Percentiles rank a stretch among this genome's conserved stretches.
Evolutionary conservation across 208 protist genomes (phyloP).

Genomic region (Endotrypanum monterogeii): DNA sequence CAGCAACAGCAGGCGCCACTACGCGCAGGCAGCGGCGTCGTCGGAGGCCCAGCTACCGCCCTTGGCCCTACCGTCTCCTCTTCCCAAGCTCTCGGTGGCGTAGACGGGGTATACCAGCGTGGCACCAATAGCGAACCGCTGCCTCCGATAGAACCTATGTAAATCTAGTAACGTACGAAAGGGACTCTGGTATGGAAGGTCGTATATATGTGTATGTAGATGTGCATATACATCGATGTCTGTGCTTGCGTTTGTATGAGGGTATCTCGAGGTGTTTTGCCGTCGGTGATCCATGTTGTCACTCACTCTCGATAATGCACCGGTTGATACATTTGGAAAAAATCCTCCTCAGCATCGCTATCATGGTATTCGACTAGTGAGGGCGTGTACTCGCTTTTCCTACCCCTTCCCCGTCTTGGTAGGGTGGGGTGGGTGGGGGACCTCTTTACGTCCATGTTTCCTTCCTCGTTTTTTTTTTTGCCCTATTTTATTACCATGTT

Average conservation of each 20-base stretch:
- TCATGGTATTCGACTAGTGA: not conserved
- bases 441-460: not conserved
- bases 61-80: not conserved
- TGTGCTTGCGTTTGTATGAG: not conserved
- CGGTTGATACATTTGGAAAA: not conserved
- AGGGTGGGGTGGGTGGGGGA: not conserved
- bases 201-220: constrained; percentile 1
- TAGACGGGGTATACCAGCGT: constrained; percentile 21
- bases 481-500: not conserved
- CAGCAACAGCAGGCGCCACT: constrained; percentile 60
- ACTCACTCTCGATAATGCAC: not conserved
- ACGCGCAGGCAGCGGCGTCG: not conserved
- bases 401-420: not conserved
- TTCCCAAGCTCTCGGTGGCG: not conserved
- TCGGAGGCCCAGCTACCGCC: not conserved
- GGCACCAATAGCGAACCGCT: constrained; percentile 33
- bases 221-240: not conserved
- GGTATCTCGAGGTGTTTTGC: not conserved
- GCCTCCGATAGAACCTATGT: constrained; percentile 29
- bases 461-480: constrained; percentile 1
- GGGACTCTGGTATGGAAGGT: not conserved
- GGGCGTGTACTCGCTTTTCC: not conserved
- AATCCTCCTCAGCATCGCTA: not conserved
- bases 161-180: not conserved
- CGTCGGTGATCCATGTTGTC: not conserved